A percentile compares a stretch with the other conserved stretches of the same genome.
Evolutionary conservation across 1,284 basidiomycete genomes (phyloP).

Genomic region (Anthracocystis walkeri): DNA sequence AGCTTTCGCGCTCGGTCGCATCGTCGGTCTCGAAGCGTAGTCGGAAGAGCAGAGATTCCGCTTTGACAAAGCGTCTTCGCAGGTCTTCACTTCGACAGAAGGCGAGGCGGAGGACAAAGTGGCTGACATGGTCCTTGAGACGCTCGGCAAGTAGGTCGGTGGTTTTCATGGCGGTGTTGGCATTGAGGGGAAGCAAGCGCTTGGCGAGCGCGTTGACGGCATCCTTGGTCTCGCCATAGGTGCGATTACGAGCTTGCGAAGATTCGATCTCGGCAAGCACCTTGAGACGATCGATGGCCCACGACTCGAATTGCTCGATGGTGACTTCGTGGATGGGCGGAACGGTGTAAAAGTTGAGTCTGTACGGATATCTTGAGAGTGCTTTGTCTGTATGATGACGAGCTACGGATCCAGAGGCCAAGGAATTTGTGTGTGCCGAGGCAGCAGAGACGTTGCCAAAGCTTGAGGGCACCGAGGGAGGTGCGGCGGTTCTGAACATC

Average conservation of each 20-base stretch:
- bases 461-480: slow-evolving; percentile 35
- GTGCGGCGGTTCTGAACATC: slow-evolving; percentile 50
- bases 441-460: slow-evolving; percentile 30
- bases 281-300: slow-evolving; percentile 85
- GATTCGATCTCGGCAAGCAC: slow-evolving; percentile 96
- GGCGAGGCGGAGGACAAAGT: slow-evolving; percentile 93
- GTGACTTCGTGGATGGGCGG: slow-evolving; percentile 91
- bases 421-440: slow-evolving; percentile 25
- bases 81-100: slow-evolving; percentile 97
- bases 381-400: slow-evolving; percentile 41
- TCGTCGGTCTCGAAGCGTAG: slow-evolving; percentile 84
- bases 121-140: slow-evolving; percentile 87
- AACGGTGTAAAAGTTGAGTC: slow-evolving; percentile 76
- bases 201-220: slow-evolving; percentile 76
- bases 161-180: slow-evolving; percentile 73
- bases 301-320: slow-evolving; percentile 94
- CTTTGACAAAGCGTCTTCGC: slow-evolving; percentile 86
- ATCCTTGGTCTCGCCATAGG: slow-evolving; percentile 80
- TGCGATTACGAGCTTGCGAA: slow-evolving; percentile 83
- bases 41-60: slow-evolving; percentile 86
- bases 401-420: slow-evolving; percentile 38
- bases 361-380: slow-evolving; percentile 54
- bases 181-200: slow-evolving; percentile 80
- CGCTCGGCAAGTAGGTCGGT: slow-evolving; percentile 76
- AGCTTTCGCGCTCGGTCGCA: slow-evolving; percentile 76